These are phyloP conservation scores for Atalantia buxifolia DNA, from an alignment of 345 rosid species.

Conservation along the genomic window DNA sequence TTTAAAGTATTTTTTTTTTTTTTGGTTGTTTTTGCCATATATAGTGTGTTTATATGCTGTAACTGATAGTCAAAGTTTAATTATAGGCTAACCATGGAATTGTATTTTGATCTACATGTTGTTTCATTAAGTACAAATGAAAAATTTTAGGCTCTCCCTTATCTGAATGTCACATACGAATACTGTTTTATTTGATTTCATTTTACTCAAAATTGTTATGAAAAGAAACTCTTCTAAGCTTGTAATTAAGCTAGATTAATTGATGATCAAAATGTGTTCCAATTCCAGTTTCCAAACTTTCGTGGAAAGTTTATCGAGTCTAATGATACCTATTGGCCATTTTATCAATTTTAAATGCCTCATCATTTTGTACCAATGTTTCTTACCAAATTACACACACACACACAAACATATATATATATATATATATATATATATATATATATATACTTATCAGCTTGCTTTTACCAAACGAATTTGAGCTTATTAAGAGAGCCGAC, in stretches of 20 bases:
- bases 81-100: conserved; percentile 26
- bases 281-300: not conserved
- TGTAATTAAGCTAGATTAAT: not conserved
- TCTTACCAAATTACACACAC: not conserved
- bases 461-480: not conserved
- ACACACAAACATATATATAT: too few species aligned
- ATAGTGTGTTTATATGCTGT: conserved; percentile 23
- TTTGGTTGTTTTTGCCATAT: conserved; percentile 10
- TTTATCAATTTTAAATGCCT: not conserved
- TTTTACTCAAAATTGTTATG: not conserved
- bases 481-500: not conserved
- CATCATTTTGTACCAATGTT: not conserved
- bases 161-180: not conserved
- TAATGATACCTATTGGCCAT: not conserved
- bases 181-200: not conserved
- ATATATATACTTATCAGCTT: too few species aligned
- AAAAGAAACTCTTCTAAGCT: not conserved
- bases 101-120: conserved; percentile 18
- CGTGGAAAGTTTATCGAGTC: not conserved
- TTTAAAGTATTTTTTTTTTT: not conserved
- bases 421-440: too few species aligned
- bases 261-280: not conserved
- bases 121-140: conserved; percentile 11
- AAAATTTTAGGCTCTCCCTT: not conserved
- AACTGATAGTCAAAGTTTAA: conserved; percentile 12